phyloP scores from a whole-genome alignment of 495 filamentous ascomycete species.

The Penicillium alfredii region DNA sequence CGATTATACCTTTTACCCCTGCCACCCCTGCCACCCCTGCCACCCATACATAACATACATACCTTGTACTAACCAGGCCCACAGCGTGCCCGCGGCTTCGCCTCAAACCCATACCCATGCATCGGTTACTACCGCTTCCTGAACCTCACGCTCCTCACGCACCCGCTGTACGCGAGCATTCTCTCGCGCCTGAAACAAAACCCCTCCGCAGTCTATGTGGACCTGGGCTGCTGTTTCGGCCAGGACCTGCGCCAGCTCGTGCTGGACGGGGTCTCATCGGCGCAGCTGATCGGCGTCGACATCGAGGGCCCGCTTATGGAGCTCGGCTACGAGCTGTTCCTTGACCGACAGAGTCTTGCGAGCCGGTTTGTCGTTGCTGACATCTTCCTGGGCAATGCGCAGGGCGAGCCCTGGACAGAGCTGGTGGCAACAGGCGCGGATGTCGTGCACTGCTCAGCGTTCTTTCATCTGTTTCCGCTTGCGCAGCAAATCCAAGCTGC shows the following conservation, averaged over 20 bases:
- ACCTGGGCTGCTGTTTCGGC: constrained; percentile 44
- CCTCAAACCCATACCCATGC: constrained; percentile 36
- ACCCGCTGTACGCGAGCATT: constrained; percentile 23
- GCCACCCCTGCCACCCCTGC: not conserved
- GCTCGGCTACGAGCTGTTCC: constrained; percentile 46
- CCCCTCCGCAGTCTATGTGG: constrained; percentile 20
- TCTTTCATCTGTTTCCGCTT: constrained; percentile 10
- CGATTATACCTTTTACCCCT: not conserved
- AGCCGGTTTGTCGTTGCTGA: constrained; percentile 26
- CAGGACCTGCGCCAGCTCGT: constrained; percentile 40
- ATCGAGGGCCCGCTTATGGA: constrained; percentile 39
- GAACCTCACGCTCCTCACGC: constrained; percentile 26
- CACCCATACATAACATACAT: too few species aligned
- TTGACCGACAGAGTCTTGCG: constrained; percentile 30
- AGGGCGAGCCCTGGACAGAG: constrained; percentile 8
- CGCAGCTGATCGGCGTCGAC: constrained; percentile 43
- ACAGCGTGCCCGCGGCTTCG: constrained; percentile 9
- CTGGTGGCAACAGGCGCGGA: constrained; percentile 7
- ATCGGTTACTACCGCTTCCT: constrained; percentile 44
- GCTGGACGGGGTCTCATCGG: constrained; percentile 36
- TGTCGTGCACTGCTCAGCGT: constrained; percentile 10
- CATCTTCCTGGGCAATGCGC: constrained; percentile 15
- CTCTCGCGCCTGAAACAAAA: constrained; percentile 24
- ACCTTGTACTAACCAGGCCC: too few species aligned
- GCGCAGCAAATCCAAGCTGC: constrained; percentile 4